Evolutionary conservation across 768 basidiomycete genomes (phyloP), one percentile per base, ranked within the genome.

Genomic region (Trametes cingulata): DNA sequence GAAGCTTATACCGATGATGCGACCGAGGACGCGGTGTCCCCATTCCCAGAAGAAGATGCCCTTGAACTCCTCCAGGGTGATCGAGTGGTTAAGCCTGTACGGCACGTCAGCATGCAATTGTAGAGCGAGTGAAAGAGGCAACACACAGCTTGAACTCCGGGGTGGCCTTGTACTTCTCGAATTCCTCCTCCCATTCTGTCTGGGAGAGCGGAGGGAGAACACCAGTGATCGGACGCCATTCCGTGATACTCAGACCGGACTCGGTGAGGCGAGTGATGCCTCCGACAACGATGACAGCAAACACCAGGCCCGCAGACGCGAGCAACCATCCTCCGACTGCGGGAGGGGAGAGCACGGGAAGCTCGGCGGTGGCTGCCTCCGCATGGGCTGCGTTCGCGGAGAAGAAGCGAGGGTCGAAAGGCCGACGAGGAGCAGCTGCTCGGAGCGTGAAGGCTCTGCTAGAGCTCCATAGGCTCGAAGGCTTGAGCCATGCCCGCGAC

Each of bases 41-140:
- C 95, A 99, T 81, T 99, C 97, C 96, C 95, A 95, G 76, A 89
- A 90, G 75, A 95, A 99, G 60, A 99, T 98, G 61, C 83, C 82
- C 74, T 99, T 98, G 80, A 99, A 99, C 69, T 98, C 90, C 27
- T 86, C 80, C 56, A 98, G 75, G 29, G 87, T 85, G 56, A 97
- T 95, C 10, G 87, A 85, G 60, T 92, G 88, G 72, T 99, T 99
- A 62, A 95, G 76, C 69, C 95, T 98, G 57, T n/a, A 6, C 3
- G 20, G 14, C 1, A 17, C 7, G 27, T 35, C 9, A 25, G 45
- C 57, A 40, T 29, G 46, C 6, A 33, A 33, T n/a, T n/a, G 9
- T 20, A 5, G 0, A 20, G 10, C 17, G 19, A 22, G 15, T 20
- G 13, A 15, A 2, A 36, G 6, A 25, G 27, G 17, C 3, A 37